These are phyloP conservation scores for Trichosporon coremiiforme DNA, from an alignment of 1,284 basidiomycete genomes.

Conservation along the genomic window DNA sequence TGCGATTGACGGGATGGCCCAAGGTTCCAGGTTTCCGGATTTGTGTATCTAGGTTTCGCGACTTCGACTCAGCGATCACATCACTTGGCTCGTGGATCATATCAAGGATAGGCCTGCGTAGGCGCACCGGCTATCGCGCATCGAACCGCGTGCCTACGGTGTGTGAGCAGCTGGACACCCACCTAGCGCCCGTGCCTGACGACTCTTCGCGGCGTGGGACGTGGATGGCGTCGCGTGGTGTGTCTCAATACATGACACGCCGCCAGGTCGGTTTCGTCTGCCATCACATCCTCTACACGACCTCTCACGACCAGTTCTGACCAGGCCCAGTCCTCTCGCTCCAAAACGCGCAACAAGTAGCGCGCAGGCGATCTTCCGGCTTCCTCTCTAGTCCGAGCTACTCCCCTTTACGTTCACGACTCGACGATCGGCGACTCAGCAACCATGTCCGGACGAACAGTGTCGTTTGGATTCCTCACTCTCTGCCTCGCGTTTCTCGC, in stretches of 20 bases:
- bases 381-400: not conserved
- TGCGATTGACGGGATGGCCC: not conserved
- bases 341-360: slow-evolving; percentile 6
- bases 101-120: slow-evolving; percentile 13
- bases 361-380: not conserved
- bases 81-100: slow-evolving; percentile 9
- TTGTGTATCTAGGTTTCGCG: slow-evolving; percentile 13
- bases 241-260: slow-evolving; percentile 14
- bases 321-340: not conserved
- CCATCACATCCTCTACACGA: slow-evolving; percentile 8
- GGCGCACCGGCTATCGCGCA: not conserved
- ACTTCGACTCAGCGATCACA: slow-evolving; percentile 19
- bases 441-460: slow-evolving; percentile 16
- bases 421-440: slow-evolving; percentile 26
- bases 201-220: not conserved
- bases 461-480: slow-evolving; percentile 27
- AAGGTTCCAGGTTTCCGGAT: not conserved
- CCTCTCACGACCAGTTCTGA: not conserved
- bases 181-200: slow-evolving; percentile 7
- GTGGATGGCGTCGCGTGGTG: slow-evolving; percentile 15
- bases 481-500: slow-evolving; percentile 30
- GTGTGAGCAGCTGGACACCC: not conserved
- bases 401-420: slow-evolving; percentile 14
- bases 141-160: not conserved
- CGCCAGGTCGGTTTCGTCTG: not conserved